phyloP scores from a whole-genome alignment of 108 stramenopile genomes.

The Conticribra weissflogii region DNA sequence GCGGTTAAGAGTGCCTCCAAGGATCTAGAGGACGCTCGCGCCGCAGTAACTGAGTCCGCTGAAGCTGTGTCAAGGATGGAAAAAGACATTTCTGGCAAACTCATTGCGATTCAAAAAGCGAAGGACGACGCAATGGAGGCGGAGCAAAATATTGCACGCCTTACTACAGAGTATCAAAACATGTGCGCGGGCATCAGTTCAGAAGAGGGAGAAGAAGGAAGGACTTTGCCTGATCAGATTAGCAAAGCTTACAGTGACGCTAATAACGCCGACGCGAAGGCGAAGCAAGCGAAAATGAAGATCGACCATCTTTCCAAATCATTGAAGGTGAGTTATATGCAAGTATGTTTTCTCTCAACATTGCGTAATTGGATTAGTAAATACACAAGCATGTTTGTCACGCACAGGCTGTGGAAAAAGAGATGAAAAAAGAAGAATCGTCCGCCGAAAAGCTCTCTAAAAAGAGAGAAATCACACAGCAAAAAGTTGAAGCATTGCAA shows the following conservation, averaged over 20 bases:
- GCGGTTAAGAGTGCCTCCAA: conserved; percentile 62
- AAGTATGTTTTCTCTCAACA: neutral
- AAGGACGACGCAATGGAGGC: conserved; percentile 66
- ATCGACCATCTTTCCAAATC: conserved; percentile 85
- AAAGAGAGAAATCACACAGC: conserved; percentile 55
- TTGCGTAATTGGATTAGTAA: conserved; percentile 7
- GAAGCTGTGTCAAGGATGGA: conserved; percentile 59
- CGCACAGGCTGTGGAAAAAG: conserved; percentile 84
- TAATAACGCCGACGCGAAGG: conserved; percentile 88
- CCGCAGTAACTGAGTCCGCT: conserved; percentile 63
- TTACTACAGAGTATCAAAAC: conserved; percentile 80
- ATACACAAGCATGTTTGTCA: no score
- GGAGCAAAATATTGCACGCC: conserved; percentile 59
- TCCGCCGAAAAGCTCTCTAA: conserved; percentile 63
- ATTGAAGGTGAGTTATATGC: conserved; percentile 67
- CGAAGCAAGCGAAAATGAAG: conserved; percentile 90
- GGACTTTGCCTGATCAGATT: conserved; percentile 87
- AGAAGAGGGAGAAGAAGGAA: conserved; percentile 78
- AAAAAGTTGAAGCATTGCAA: conserved; percentile 57
- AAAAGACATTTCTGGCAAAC: conserved; percentile 60
- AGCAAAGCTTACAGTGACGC: conserved; percentile 84
- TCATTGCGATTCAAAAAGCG: conserved; percentile 57
- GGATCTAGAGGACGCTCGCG: conserved; percentile 72
- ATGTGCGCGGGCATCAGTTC: conserved; percentile 87
- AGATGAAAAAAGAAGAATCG: conserved; percentile 84